These are phyloP conservation scores for Corymbia maculata DNA, from an alignment of 345 rosid species.

Conservation along the genomic window DNA sequence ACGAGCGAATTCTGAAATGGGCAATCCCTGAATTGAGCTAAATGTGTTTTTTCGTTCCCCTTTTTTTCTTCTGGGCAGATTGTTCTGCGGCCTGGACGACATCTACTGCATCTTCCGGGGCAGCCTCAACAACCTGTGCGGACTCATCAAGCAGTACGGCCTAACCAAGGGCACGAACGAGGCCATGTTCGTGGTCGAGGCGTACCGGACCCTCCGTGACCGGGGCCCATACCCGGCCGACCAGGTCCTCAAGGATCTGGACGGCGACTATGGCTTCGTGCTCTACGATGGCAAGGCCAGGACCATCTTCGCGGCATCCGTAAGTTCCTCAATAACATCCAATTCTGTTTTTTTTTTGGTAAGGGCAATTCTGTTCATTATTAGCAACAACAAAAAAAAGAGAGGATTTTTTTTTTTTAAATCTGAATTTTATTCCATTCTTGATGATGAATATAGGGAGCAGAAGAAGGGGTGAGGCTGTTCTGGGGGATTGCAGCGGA, in stretches of 20 bases:
- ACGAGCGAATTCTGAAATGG: neutral
- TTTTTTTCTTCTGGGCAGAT: constrained; percentile 14
- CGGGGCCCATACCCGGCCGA: constrained; percentile 75
- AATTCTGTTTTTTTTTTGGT: too few species aligned
- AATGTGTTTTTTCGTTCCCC: neutral
- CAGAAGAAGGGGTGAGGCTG: constrained; percentile 29
- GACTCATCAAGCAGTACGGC: constrained; percentile 56
- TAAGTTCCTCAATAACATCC: neutral
- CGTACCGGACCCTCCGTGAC: constrained; percentile 69
- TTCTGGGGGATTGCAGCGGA: constrained; percentile 65
- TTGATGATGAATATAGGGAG: constrained; percentile 22
- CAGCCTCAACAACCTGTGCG: constrained; percentile 38
- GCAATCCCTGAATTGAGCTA: neutral
- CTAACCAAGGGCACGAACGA: constrained; percentile 43
- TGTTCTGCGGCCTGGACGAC: constrained; percentile 49
- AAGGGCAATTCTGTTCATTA: neutral
- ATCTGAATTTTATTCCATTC: neutral
- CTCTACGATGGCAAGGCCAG: constrained; percentile 44
- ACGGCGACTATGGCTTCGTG: constrained; percentile 53
- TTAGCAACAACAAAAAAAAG: neutral
- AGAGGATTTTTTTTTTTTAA: fast-evolving
- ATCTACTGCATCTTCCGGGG: constrained; percentile 57
- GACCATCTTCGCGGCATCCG: constrained; percentile 47
- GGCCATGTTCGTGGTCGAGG: constrained; percentile 58
- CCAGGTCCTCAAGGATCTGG: constrained; percentile 60